Conservation (phyloP, 2,329 filamentous ascomycete genomes). For the Fusarium nodosum region DNA sequence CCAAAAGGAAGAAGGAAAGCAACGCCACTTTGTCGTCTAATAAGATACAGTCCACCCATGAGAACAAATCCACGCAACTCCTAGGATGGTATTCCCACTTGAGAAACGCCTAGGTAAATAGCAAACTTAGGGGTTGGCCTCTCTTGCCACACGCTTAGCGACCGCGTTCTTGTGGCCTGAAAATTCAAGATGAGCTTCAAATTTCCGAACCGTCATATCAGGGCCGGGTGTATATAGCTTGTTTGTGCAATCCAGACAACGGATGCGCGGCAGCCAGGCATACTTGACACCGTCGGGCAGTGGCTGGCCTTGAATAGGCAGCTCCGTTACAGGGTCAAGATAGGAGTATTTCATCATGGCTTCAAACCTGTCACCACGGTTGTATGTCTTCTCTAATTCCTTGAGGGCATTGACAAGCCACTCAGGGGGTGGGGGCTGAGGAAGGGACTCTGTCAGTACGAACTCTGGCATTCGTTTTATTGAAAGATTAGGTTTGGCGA, state of each 20-base stretch:
- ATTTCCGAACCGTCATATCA: constrained; percentile 86
- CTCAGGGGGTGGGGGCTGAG: constrained; percentile 83
- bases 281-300: constrained; percentile 76
- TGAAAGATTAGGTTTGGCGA: constrained; percentile 35
- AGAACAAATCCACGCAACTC: constrained; percentile 6
- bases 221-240: constrained; percentile 95
- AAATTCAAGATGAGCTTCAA: constrained; percentile 93
- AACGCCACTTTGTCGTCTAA: constrained; percentile 36
- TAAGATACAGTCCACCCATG: constrained; percentile 27
- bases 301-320: constrained; percentile 70
- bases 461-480: constrained; percentile 14
- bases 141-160: constrained; percentile 50
- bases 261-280: constrained; percentile 88
- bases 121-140: constrained; percentile 31
- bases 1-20: constrained; percentile 22
- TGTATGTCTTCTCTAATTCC: constrained; percentile 77
- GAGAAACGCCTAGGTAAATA: constrained; percentile 8
- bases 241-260: constrained; percentile 91
- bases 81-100: background rate
- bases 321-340: constrained; percentile 78
- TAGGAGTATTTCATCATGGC: constrained; percentile 91
- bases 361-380: constrained; percentile 83
- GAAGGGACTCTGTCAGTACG: constrained; percentile 38
- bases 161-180: constrained; percentile 82
- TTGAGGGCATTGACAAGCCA: constrained; percentile 86